Base-by-base conservation (phyloP, 768 basidiomycete species). In the Mycena polygramma region DNA sequence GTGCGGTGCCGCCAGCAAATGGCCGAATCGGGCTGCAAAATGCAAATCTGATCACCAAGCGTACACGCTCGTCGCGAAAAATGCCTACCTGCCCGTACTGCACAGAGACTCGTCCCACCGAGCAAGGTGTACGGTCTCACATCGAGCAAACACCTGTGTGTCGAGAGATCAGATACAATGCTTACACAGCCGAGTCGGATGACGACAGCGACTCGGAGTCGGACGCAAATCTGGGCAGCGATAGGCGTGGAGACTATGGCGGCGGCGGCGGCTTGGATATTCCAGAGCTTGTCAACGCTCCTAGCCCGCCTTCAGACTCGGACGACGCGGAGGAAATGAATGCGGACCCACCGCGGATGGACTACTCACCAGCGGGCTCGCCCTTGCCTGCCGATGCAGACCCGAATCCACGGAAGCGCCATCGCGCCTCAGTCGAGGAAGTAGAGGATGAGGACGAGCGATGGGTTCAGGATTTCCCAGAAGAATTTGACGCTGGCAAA, bases 351-450 rank as follows among this genome's bases (percentile, higher is more conserved):
- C n/a, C n/a, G n/a, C n/a, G n/a, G n/a, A n/a, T n/a, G n/a, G n/a
- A n/a, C n/a, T n/a, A n/a, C n/a, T n/a, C n/a, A n/a, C n/a, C n/a
- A n/a, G n/a, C n/a, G n/a, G n/a, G n/a, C n/a, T n/a, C n/a, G n/a
- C n/a, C n/a, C n/a, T n/a, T n/a, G n/a, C n/a, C n/a, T n/a, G n/a
- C n/a, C n/a, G 19, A 41, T 37, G 20, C 11, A 35, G 36, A 35
- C 61, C 46, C 26, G 35, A 52, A 37, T 41, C 43, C 43, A 5
- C 17, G 24, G 5, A 46, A 65, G n/a, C 63, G 54, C 9, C 41
- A 7, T 19, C 19, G 63, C 14, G 54, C 35, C 10, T 57, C 54
- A 4, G 54, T 65, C 0, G 63, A 65, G 54, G 63, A 65, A 35
- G 67, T 68, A 0, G 43, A 62, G 43, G 67, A 48, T 14, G 57